These are phyloP conservation scores for Heritiera littoralis DNA, from an alignment of 345 rosid species.

Conservation along the genomic window DNA sequence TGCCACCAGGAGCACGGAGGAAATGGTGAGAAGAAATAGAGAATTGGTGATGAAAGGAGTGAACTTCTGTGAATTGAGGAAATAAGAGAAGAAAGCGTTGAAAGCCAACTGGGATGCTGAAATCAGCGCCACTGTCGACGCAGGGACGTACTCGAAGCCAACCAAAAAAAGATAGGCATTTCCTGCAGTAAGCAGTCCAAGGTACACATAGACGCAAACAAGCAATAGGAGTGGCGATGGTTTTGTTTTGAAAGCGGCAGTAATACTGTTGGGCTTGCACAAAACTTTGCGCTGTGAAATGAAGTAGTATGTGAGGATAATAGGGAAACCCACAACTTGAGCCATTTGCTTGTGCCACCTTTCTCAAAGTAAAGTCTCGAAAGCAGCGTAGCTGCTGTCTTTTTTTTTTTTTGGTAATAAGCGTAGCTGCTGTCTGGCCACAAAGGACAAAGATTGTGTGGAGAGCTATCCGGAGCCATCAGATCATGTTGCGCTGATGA, in stretches of 20 bases:
- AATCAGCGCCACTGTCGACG: conserved; percentile 48
- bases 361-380: conserved; percentile 47
- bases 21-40: conserved; percentile 43
- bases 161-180: conserved; percentile 23
- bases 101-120: conserved; percentile 53
- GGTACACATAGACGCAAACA: conserved; percentile 29
- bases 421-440: conserved; percentile 39
- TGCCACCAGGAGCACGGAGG: conserved; percentile 47
- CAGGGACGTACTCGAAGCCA: conserved; percentile 41
- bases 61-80: conserved; percentile 49
- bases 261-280: background rate
- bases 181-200: conserved; percentile 41
- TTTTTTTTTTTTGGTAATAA: too few relatives aligned
- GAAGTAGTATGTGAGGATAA: conserved; percentile 49
- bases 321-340: conserved; percentile 51
- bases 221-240: background rate
- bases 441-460: conserved; percentile 34
- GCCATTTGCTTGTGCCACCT: conserved; percentile 55
- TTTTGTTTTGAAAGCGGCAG: background rate
- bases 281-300: conserved; percentile 22
- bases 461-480: conserved; percentile 10
- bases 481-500: background rate
- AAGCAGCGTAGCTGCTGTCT: conserved; percentile 38
- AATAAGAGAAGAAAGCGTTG: conserved; percentile 51
- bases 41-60: conserved; percentile 44